Evolutionary conservation across 2,329 filamentous ascomycete genomes (phyloP).

Genomic region (Sporothrix brunneoviolacea): DNA sequence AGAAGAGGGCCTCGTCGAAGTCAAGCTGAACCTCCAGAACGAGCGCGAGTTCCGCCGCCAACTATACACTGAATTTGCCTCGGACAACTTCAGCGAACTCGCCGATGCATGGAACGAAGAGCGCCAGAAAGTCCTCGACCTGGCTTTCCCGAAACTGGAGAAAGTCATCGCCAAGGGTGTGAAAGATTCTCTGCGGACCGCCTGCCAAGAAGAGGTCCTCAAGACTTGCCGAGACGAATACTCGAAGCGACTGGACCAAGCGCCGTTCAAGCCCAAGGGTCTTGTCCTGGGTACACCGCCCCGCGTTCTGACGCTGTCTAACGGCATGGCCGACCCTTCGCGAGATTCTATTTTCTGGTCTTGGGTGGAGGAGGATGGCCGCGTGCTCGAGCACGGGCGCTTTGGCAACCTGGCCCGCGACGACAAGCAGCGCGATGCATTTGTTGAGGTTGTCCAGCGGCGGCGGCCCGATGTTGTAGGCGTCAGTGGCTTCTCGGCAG

Average conservation of each 20-base stretch:
- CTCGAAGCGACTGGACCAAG: constrained; percentile 84
- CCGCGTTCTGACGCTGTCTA: constrained; percentile 79
- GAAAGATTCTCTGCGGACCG: constrained; percentile 87
- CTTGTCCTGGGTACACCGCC: constrained; percentile 84
- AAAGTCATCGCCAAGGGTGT: constrained; percentile 82
- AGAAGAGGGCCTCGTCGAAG: constrained; percentile 84
- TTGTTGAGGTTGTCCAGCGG: constrained; percentile 72
- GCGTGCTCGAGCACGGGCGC: constrained; percentile 82
- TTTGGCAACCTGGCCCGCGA: constrained; percentile 70
- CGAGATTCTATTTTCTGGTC: constrained; percentile 85
- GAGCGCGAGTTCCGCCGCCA: constrained; percentile 69
- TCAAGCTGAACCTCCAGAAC: constrained; percentile 70
- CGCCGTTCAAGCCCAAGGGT: constrained; percentile 90
- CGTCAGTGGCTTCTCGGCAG: constrained; percentile 80
- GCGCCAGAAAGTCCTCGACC: constrained; percentile 75
- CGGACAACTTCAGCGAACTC: constrained; percentile 90
- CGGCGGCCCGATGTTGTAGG: constrained; percentile 85
- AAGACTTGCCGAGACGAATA: constrained; percentile 84
- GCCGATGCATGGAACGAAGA: constrained; percentile 93
- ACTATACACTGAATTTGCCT: constrained; percentile 78
- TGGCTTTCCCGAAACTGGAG: constrained; percentile 75
- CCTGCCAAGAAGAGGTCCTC: constrained; percentile 90
- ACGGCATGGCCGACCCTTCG: constrained; percentile 65
- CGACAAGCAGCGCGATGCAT: constrained; percentile 59
- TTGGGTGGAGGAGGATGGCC: constrained; percentile 87